Evolutionary conservation across 371 early-diverging fungal genomes (phyloP), one percentile per base, ranked within the genome.

Genomic region (Apophysomyces elegans): DNA sequence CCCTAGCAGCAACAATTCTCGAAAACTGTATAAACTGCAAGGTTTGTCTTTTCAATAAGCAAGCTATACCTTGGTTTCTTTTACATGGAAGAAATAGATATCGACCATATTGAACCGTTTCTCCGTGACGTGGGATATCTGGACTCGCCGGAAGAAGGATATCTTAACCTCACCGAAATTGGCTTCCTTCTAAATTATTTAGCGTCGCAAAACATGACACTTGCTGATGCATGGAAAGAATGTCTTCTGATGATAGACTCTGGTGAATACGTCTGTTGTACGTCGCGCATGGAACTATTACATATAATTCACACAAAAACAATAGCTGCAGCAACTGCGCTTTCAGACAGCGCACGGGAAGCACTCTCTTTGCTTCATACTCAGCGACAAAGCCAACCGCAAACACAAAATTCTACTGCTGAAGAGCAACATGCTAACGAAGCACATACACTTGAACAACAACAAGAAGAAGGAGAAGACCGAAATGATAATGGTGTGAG

Each of bases 221-320:
- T 69, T 66, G 21, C 32, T 11, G 58, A 63, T 36, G 66, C 56
- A 5, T 75, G 75, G 75, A 35, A 32, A 18, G 32, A 32, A 1
- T 72, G 75, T n/a, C 41, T 69, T 7, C 21, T 35, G 1, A 57
- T 66, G 36, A 62, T 72, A 12, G 67, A 75, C 63, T 46, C 60
- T 5, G 58, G 61, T 21, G 44, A 56, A 11, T 67, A 65, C 21
- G 38, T 63, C 18, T 64, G 67, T 13, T n/a, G 75, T 68, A 60
- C 14, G 61, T 64, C 16, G 8, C 36, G 16, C 44, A 65, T 13
- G 43, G 7, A 11, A 59, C 63, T 21, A 13, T 63, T 12, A 21
- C 14, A 7, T 11, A 7, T 59, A 38, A 16, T 21, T 32, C 16
- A 12, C 16, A 7, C 7, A 21, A 0, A 5, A 37, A 7, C 12